Percentiles rank a stretch among this genome's conserved stretches.
Evolutionary conservation across 768 basidiomycete genomes (phyloP).

Genomic region (Cantharellus cinnabarinus): DNA sequence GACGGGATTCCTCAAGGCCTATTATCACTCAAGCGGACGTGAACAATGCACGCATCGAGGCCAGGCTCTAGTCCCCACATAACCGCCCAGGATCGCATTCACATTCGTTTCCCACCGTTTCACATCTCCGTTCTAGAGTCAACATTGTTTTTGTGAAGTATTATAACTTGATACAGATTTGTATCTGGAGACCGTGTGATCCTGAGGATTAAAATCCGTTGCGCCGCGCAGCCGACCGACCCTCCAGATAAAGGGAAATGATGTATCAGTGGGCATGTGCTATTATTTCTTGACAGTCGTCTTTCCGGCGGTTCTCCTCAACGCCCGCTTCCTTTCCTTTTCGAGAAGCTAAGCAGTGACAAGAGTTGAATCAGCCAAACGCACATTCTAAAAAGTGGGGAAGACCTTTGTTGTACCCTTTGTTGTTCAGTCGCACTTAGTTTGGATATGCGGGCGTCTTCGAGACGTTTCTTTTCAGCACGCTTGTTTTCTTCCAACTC

Average conservation of each 20-base stretch:
- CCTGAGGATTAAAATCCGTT: too few species aligned
- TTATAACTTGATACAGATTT: too few species aligned
- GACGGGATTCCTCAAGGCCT: neutral
- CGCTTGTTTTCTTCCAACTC: slow-evolving; percentile 38
- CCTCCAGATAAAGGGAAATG: too few species aligned
- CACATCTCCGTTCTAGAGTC: neutral
- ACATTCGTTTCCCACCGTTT: too few species aligned
- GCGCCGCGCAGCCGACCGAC: too few species aligned
- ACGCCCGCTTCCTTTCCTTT: slow-evolving; percentile 50
- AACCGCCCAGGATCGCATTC: too few species aligned
- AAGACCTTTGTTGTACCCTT: slow-evolving; percentile 30
- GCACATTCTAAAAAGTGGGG: neutral
- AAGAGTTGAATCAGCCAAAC: neutral
- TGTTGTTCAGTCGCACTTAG: slow-evolving; percentile 64
- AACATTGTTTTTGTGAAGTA: too few species aligned
- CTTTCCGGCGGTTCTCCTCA: slow-evolving; percentile 30
- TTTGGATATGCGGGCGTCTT: slow-evolving; percentile 51
- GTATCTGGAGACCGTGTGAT: too few species aligned
- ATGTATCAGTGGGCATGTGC: neutral
- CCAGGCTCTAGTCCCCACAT: too few species aligned
- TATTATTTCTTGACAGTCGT: slow-evolving; percentile 20
- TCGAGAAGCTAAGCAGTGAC: slow-evolving; percentile 32
- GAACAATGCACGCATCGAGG: too few species aligned
- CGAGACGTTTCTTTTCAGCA: slow-evolving; percentile 49
- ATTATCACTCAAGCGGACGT: neutral